Base-by-base conservation (phyloP, 768 basidiomycete genomes). In the Lentinula sp. region DNA sequence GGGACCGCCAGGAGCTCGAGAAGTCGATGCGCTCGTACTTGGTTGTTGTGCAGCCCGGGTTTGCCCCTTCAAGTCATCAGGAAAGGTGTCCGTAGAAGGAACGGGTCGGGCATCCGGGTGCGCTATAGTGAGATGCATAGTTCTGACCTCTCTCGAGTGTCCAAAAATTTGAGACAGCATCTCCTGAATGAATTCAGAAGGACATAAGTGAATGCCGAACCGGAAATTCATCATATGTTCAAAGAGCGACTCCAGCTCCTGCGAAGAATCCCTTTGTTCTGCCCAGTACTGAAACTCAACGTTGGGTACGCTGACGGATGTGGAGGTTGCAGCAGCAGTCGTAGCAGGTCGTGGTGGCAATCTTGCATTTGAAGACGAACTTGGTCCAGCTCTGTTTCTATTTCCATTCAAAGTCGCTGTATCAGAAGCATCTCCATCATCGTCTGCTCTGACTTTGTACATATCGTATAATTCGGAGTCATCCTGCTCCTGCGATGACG, bases 261-360 rank as follows among this genome's bases (percentile, higher is more conserved):
- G 63, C 57, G 76, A 73, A 9, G 71, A 65, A 21, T 62, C 63
- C n/a, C 66, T 64, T 39, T 71, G 73, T 28, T 54, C 62, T 52
- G 69, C 64, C 74, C 76, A 78, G 40, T 50, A 43, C 43, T 60
- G 48, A 45, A 42, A 18, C 37, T 53, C 57, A 16, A 61, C 40
- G 18, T 34, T 56, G 18, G 16, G 43, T 37, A 61, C 52, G 43
- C 23, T 15, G 62, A 56, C 35, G 28, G 40, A n/a, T n/a, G 34
- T 21, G 57, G 43, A 45, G 18, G 32, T 23, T 61, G 90, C 6
- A 16, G 51, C 51, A 87, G 90, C 89, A 59, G 91, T 89, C 62
- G 91, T 93, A 63, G 93, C 93, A 75, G 54, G 78, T 91, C 65
- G 95, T 91, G 67, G 86, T 79, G 28, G 87, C 92, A 37, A 50